These are phyloP conservation scores for Bruguiera sexangula DNA, from an alignment of 345 rosid genomes.

Conservation along the genomic window DNA sequence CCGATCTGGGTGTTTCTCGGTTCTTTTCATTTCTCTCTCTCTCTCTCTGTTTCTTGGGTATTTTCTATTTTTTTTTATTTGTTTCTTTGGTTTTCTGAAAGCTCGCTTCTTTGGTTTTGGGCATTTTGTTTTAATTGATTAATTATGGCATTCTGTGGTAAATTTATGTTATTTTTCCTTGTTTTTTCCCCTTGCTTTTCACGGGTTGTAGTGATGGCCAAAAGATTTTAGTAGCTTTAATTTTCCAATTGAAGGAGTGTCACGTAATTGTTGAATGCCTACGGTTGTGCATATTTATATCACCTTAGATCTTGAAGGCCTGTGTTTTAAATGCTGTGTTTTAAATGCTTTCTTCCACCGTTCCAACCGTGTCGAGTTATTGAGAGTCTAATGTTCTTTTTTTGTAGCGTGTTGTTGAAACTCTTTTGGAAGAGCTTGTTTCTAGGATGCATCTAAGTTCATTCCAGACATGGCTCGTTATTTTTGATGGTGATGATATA, in stretches of 20 bases:
- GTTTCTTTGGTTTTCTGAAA: not conserved
- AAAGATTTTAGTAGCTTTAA: not conserved
- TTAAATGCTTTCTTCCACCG: too few relatives aligned
- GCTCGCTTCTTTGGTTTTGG: not conserved
- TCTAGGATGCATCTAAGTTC: too few relatives aligned
- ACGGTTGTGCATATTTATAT: not conserved
- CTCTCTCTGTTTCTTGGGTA: not conserved
- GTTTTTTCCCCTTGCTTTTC: not conserved
- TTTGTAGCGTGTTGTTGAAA: too few relatives aligned
- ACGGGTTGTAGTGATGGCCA: not conserved
- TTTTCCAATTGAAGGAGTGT: not conserved
- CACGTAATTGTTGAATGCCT: not conserved
- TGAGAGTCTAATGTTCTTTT: too few relatives aligned
- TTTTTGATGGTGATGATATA: too few relatives aligned
- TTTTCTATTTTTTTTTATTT: not conserved
- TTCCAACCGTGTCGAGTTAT: too few relatives aligned
- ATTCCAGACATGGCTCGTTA: too few relatives aligned
- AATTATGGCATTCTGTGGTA: too few relatives aligned
- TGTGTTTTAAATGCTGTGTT: too few relatives aligned
- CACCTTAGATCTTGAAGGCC: too few relatives aligned
- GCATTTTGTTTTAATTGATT: not conserved
- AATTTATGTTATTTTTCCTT: too few relatives aligned
- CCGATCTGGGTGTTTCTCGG: not conserved
- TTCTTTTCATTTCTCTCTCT: not conserved
- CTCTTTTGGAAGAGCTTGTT: too few relatives aligned